A percentile compares a stretch with the other conserved stretches of the same genome.
Conservation (phyloP, 495 filamentous ascomycete species). For the Astrothelium macrocarpum region DNA sequence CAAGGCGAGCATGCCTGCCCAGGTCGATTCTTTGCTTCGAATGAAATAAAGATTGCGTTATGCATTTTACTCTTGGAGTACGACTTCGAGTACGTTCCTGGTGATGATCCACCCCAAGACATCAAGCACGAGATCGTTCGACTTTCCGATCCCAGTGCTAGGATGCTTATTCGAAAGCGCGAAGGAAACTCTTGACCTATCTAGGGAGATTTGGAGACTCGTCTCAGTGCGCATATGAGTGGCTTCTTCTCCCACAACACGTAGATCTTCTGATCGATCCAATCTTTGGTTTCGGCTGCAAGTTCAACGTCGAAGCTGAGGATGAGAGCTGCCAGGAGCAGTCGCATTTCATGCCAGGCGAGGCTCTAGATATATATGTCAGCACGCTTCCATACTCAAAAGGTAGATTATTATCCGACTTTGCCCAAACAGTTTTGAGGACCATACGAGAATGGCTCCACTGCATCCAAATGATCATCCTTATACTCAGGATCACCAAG, state of each 20-base stretch:
- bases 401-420: neutral
- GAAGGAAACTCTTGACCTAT: neutral
- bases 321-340: slow-evolving; percentile 1
- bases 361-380: slow-evolving; percentile 3
- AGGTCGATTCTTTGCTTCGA: slow-evolving; percentile 44
- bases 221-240: slow-evolving; percentile 10
- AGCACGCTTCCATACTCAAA: slow-evolving; percentile 1
- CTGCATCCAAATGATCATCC: neutral
- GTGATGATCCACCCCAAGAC: slow-evolving; percentile 6
- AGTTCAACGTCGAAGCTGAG: neutral
- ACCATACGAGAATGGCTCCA: neutral
- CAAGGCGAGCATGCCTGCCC: slow-evolving; percentile 41
- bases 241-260: slow-evolving; percentile 14
- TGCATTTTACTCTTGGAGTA: slow-evolving; percentile 17
- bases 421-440: slow-evolving; percentile 1
- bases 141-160: slow-evolving; percentile 7
- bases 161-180: slow-evolving; percentile 9
- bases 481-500: neutral
- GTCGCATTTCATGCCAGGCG: slow-evolving; percentile 1
- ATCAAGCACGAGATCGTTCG: slow-evolving; percentile 4
- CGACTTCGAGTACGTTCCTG: slow-evolving; percentile 5
- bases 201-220: slow-evolving; percentile 6
- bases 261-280: slow-evolving; percentile 7
- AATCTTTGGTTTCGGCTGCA: slow-evolving; percentile 1
- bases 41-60: slow-evolving; percentile 40